phyloP scores from a whole-genome alignment of 257 asterid species.

The Buddleja alternifolia region DNA sequence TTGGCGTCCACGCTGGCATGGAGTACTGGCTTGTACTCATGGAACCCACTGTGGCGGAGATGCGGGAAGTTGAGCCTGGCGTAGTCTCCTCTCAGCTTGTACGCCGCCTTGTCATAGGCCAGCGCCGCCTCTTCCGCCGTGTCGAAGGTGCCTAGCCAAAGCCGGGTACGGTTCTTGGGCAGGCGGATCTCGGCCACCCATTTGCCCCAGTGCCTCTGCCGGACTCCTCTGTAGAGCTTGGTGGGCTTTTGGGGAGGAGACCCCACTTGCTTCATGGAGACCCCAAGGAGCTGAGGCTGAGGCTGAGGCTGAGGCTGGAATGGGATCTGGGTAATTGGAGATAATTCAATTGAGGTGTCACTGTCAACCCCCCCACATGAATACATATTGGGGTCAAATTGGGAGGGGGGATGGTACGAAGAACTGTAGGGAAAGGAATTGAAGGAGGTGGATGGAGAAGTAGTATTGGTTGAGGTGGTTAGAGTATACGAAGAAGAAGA shows the following conservation, averaged over 20 bases:
- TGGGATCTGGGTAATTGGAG: too few species aligned
- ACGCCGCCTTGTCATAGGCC: constrained; percentile 96
- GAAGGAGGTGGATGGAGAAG: neutral
- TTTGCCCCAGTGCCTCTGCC: constrained; percentile 99
- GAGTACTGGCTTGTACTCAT: constrained; percentile 79
- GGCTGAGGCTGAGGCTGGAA: too few species aligned
- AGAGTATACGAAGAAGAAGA: constrained; percentile 29
- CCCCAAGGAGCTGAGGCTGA: constrained; percentile 43
- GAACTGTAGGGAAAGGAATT: constrained; percentile 38
- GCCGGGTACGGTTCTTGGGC: constrained; percentile 86
- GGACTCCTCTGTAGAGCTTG: constrained; percentile 93
- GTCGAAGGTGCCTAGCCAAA: constrained; percentile 96
- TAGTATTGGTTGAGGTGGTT: neutral
- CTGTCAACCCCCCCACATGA: constrained; percentile 35
- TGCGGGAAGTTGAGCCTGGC: constrained; percentile 90
- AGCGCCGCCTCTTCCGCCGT: constrained; percentile 97
- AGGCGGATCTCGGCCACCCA: constrained; percentile 99
- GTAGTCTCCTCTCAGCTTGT: constrained; percentile 82
- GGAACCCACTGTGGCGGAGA: constrained; percentile 78
- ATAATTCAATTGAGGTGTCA: too few species aligned
- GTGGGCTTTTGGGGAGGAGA: constrained; percentile 77
- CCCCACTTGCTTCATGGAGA: constrained; percentile 62
- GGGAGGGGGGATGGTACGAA: constrained; percentile 27
- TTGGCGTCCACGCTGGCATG: constrained; percentile 92
- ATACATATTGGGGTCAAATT: constrained; percentile 30